Evolutionary conservation across 1,284 basidiomycete species (phyloP), one percentile per base, ranked within the genome.

Genomic region (Waitea zeae): DNA sequence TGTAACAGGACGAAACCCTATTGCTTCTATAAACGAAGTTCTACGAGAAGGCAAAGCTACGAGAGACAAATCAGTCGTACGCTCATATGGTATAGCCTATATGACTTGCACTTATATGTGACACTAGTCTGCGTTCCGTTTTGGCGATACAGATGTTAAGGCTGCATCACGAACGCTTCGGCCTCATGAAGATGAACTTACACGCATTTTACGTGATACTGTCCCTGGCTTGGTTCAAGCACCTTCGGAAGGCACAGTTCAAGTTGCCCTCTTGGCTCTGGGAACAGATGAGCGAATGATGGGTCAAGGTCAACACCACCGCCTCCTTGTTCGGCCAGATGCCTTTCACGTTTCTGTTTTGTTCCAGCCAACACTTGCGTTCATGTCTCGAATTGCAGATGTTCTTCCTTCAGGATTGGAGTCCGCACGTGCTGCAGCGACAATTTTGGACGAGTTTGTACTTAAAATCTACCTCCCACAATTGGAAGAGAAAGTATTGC

Each of bases 321-420:
- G 84, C 17, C 61, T 84, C 14, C 67, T 98, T 19, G 81, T 96
- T 40, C 76, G 76, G 40, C 80, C 95, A 1, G 86, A 97, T 50
- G 84, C 89, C 1, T 97, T 97, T 61, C 90, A 96, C 56, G 87
- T 97, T 34, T 83, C 78, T 34, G 74, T 92, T 11, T 62, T 99
- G 11, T 96, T 98, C 56, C 86, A 88, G 44, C 93, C 95, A 0
- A 93, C 90, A 5, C 58, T 96, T 7, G 62, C 78, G 1, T 97
- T 95, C 52, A 64, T 97, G 41, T 67, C 81, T 38, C 71, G 81
- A 12, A 59, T 83, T 29, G 56, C 72, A 20, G 68, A 74, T 15
- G 62, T 83, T 15, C 60, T 92, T 15, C 87, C 87, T 1, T 66
- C 73, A 15, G 84, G 80, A 2, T 45, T 69, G 20, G 83, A 84